Percentiles rank a stretch among this genome's conserved stretches.
Conservation (phyloP, 768 basidiomycete genomes). For the Collybia sordida region DNA sequence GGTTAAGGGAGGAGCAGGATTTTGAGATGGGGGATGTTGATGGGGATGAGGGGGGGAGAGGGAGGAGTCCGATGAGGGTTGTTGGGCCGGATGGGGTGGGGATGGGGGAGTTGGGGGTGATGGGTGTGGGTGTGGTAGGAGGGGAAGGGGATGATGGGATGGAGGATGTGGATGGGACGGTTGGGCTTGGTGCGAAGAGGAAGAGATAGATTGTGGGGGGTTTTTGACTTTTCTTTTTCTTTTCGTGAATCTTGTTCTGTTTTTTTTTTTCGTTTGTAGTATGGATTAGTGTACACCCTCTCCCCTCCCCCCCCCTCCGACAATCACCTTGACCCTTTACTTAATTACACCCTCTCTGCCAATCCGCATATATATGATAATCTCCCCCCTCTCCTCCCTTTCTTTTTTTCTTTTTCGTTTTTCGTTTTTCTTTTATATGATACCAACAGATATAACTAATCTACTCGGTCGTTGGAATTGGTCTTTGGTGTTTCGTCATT, state of each 20-base stretch:
- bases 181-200: slow-evolving; percentile 28
- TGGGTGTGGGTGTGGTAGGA: slow-evolving; percentile 6
- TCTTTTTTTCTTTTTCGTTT: too few relatives aligned
- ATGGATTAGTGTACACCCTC: too few relatives aligned
- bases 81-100: neutral
- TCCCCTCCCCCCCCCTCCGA: too few relatives aligned
- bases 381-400: too few relatives aligned
- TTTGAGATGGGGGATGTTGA: neutral
- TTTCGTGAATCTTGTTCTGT: neutral
- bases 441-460: too few relatives aligned
- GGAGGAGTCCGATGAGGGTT: slow-evolving; percentile 11
- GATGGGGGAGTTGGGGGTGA: neutral
- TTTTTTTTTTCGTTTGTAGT: too few relatives aligned
- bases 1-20: neutral
- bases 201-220: slow-evolving; percentile 26
- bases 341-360: too few relatives aligned
- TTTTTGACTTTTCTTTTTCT: neutral
- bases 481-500: too few relatives aligned
- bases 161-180: slow-evolving; percentile 27
- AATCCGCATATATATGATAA: too few relatives aligned
- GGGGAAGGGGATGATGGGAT: slow-evolving; percentile 10
- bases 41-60: slow-evolving; percentile 9
- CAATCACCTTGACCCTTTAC: too few relatives aligned
- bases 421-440: too few relatives aligned
- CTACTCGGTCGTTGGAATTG: too few relatives aligned